Percentiles rank a stretch among this genome's conserved stretches.
Evolutionary conservation across 129 eudicot genomes (phyloP).

Genomic region (Pseudognaphalium luteoalbum): DNA sequence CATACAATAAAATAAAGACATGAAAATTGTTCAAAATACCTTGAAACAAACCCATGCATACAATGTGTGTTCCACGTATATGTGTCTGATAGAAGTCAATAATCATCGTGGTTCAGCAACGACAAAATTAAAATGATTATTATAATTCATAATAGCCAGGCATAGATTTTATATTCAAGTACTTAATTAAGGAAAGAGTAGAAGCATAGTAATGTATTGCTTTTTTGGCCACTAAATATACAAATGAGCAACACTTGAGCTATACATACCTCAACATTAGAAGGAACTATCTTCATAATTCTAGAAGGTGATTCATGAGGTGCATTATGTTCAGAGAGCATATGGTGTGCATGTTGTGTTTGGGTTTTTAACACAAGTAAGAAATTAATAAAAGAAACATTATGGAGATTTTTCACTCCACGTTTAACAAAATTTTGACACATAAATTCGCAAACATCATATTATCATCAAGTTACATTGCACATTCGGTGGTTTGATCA

Average conservation of each 20-base stretch:
- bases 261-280: constrained; percentile 54
- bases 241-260: not conserved
- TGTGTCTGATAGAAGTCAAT: constrained; percentile 11
- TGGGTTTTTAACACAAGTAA: not conserved
- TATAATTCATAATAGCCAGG: not conserved
- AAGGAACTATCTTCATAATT: constrained; percentile 28
- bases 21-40: too few relatives aligned
- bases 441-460: not conserved
- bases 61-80: constrained; percentile 3
- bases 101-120: not conserved
- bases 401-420: too few relatives aligned
- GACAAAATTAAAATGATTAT: not conserved
- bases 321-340: too few relatives aligned
- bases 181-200: not conserved
- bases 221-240: not conserved
- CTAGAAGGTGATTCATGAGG: too few relatives aligned
- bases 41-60: not conserved
- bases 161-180: not conserved
- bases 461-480: not conserved
- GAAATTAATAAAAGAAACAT: not conserved
- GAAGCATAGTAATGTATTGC: not conserved
- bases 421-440: not conserved
- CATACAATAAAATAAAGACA: too few relatives aligned
- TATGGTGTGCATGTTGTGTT: not conserved
- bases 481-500: not conserved